Evolutionary conservation across 768 basidiomycete species (phyloP).

Genomic region (Crucibulum laeve): DNA sequence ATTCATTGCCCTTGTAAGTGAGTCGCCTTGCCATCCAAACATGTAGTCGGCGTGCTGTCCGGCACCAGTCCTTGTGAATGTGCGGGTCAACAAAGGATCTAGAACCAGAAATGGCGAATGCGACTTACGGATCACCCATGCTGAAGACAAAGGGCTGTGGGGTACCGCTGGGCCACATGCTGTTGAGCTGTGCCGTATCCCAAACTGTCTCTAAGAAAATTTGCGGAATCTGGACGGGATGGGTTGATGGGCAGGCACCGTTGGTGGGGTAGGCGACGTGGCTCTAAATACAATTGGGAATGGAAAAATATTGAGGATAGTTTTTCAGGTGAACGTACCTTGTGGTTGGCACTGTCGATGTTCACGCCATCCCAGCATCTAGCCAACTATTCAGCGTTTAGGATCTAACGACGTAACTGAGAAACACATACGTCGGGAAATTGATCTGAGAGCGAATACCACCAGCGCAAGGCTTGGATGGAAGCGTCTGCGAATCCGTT

Average conservation of each 20-base stretch:
- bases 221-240: constrained; percentile 13
- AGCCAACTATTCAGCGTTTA: neutral
- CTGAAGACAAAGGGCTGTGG: constrained; percentile 14
- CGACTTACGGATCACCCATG: constrained; percentile 14
- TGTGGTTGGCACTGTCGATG: constrained; percentile 14
- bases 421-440: constrained; percentile 11
- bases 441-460: constrained; percentile 17
- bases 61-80: constrained; percentile 10
- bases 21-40: constrained; percentile 17
- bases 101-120: neutral
- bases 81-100: neutral
- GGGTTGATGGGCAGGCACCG: constrained; percentile 11
- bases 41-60: constrained; percentile 19
- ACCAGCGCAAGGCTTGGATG: constrained; percentile 10
- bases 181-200: constrained; percentile 16
- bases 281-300: constrained; percentile 6
- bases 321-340: constrained; percentile 2
- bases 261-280: constrained; percentile 13
- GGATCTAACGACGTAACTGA: neutral
- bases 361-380: constrained; percentile 19
- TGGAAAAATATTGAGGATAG: neutral
- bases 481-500: constrained; percentile 12
- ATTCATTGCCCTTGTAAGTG: constrained; percentile 16
- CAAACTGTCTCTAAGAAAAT: constrained; percentile 14
- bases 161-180: constrained; percentile 14